phyloP scores from a whole-genome alignment of 2,329 filamentous ascomycete genomes.

The Ophiocordyceps camponoti-saundersi region DNA sequence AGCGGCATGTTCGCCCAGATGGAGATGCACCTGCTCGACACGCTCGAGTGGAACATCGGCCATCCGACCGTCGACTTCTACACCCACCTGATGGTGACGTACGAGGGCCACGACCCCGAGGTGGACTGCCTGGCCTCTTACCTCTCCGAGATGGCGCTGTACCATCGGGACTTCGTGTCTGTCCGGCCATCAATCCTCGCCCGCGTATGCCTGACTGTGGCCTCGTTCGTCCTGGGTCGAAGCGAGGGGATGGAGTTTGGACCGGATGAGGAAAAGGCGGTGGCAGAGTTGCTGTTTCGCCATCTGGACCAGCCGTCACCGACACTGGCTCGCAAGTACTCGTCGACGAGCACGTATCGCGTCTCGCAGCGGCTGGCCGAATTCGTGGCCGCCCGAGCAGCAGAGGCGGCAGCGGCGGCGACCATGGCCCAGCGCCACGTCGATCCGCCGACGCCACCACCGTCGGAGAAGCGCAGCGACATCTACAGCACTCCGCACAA shows the following conservation, averaged over 20 bases:
- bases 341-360: constrained; percentile 31
- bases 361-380: constrained; percentile 39
- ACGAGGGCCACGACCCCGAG: constrained; percentile 64
- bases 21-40: constrained; percentile 99
- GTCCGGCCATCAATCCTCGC: constrained; percentile 84
- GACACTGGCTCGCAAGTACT: constrained; percentile 43
- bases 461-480: constrained; percentile 39
- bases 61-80: constrained; percentile 95
- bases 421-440: constrained; percentile 28
- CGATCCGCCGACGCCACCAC: constrained; percentile 44
- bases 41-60: constrained; percentile 87
- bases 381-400: constrained; percentile 40
- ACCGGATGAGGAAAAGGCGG: constrained; percentile 60
- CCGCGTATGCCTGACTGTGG: constrained; percentile 68
- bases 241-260: constrained; percentile 59
- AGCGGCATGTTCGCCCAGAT: constrained; percentile 99
- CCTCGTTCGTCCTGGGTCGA: constrained; percentile 70
- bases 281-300: constrained; percentile 41
- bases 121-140: constrained; percentile 91
- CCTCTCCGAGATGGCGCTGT: constrained; percentile 85
- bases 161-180: constrained; percentile 93
- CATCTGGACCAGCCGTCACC: constrained; percentile 41
- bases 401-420: background rate
- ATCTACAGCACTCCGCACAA: constrained; percentile 70
- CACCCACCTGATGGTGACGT: constrained; percentile 69